Base-by-base conservation (phyloP, 1,139 yeast species). In the Pichia sp. region DNA sequence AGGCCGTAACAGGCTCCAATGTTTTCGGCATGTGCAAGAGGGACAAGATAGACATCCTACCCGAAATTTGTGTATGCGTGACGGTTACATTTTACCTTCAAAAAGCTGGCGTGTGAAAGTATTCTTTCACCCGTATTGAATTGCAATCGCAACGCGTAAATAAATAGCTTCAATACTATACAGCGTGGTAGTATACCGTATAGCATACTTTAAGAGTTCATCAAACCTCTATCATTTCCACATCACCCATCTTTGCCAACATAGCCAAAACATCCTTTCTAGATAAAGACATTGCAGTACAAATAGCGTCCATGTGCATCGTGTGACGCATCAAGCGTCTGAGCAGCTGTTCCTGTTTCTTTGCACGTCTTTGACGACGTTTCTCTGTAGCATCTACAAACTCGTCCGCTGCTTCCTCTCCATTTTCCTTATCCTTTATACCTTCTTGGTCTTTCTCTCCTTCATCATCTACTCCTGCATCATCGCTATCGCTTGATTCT, bases 311-410 rank as follows among this genome's bases (percentile, higher is more conserved):
- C 34, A 47, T 30, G 18, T 43, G 47, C 13, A 30, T 33, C 6
- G 39, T 34, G n/a, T 39, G 30, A 20, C 35, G 35, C 22, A 44
- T 51, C 30, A 79, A 60, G 41, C 72, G 59, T 1, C 65, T 58
- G 24, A 81, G 52, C 23, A 60, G 52, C 9, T 56, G 49, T 51
- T 60, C 64, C 44, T 66, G 67, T 19, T 53, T 54, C 45, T 49
- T 48, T 42, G 38, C 42, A 17, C 43, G 49, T 49, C 49, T 48
- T 49, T 41, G 36, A 41, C 42, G 49, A 48, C 49, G 35, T n/a
- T 35, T 54, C 15, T 55, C 45, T 14, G 24, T 38, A 3, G 39
- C 37, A 22, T 35, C 35, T 3, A 20, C 32, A 22, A 39, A 35
- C 7, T 28, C 47, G 24, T 45, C 48, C 14, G 14, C 8, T 24